A percentile compares a stretch with the other conserved stretches of the same genome.
Conservation (phyloP, 768 basidiomycete genomes). For the Leucocoprinus birnbaumii region DNA sequence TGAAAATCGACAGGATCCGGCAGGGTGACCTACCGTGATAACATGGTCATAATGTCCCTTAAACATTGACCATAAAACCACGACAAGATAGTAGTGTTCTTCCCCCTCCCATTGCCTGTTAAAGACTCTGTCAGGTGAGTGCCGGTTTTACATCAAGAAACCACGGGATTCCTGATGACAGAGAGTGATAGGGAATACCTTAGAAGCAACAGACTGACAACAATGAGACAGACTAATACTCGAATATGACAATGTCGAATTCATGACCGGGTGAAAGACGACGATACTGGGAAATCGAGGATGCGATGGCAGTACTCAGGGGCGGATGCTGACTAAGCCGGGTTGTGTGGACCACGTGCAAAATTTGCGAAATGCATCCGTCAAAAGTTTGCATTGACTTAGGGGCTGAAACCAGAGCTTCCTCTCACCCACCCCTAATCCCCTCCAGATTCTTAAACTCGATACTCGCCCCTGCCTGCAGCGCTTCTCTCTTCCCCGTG, state of each 20-base stretch:
- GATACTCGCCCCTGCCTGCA: not conserved
- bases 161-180: too few species aligned
- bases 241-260: too few species aligned
- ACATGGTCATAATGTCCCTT: not conserved
- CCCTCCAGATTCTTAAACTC: not conserved
- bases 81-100: too few species aligned
- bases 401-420: constrained; percentile 9
- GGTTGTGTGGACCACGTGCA: constrained; percentile 9
- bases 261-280: too few species aligned
- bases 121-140: too few species aligned
- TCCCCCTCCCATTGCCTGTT: too few species aligned
- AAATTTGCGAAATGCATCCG: not conserved
- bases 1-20: not conserved
- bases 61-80: not conserved
- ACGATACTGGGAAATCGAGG: not conserved
- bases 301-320: not conserved
- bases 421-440: constrained; percentile 5
- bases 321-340: constrained; percentile 1
- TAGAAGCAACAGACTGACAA: too few species aligned
- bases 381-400: constrained; percentile 11
- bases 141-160: too few species aligned
- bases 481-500: not conserved
- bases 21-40: not conserved
- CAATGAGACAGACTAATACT: too few species aligned
- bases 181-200: too few species aligned